These are phyloP conservation scores for Cryptococcus floricola DNA, from an alignment of 1,284 basidiomycete species.

Conservation along the genomic window DNA sequence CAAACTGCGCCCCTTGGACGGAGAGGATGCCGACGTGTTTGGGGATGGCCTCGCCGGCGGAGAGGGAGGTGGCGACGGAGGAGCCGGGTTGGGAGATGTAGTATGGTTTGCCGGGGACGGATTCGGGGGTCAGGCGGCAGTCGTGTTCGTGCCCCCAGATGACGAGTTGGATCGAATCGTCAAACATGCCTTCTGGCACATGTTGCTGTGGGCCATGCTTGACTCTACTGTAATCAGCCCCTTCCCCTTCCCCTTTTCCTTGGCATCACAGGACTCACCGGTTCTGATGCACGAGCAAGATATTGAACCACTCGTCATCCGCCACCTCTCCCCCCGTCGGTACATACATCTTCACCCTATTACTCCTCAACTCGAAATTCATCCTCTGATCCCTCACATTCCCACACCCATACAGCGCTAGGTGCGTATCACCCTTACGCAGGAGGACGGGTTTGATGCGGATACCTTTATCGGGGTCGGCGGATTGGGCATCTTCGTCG, in stretches of 20 bases:
- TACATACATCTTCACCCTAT: slow-evolving; percentile 93
- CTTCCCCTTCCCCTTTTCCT: no score
- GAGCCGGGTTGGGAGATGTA: slow-evolving; percentile 93
- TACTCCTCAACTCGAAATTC: slow-evolving; percentile 90
- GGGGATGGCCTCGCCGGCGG: slow-evolving; percentile 74
- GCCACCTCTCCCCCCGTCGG: slow-evolving; percentile 70
- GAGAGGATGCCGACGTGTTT: slow-evolving; percentile 85
- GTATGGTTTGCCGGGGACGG: slow-evolving; percentile 86
- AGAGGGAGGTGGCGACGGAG: slow-evolving; percentile 86
- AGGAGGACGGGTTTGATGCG: slow-evolving; percentile 85
- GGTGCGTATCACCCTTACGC: slow-evolving; percentile 77
- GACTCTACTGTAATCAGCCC: slow-evolving; percentile 57
- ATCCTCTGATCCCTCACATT: slow-evolving; percentile 95
- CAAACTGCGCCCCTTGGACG: slow-evolving; percentile 80
- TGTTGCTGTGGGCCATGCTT: slow-evolving; percentile 88
- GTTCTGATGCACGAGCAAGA: slow-evolving; percentile 92
- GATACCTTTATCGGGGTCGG: slow-evolving; percentile 58
- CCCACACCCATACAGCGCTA: slow-evolving; percentile 91
- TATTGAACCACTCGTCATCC: slow-evolving; percentile 78
- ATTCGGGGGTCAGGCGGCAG: slow-evolving; percentile 84
- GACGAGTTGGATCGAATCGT: slow-evolving; percentile 88
- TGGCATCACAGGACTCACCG: no score
- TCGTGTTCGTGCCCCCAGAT: slow-evolving; percentile 99
- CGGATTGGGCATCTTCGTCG: slow-evolving; percentile 58
- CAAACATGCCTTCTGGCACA: slow-evolving; percentile 95